A percentile compares a stretch with the other conserved stretches of the same genome.
phyloP scores from a whole-genome alignment of 1,284 basidiomycete genomes.

The Rhodotorula sp. region DNA sequence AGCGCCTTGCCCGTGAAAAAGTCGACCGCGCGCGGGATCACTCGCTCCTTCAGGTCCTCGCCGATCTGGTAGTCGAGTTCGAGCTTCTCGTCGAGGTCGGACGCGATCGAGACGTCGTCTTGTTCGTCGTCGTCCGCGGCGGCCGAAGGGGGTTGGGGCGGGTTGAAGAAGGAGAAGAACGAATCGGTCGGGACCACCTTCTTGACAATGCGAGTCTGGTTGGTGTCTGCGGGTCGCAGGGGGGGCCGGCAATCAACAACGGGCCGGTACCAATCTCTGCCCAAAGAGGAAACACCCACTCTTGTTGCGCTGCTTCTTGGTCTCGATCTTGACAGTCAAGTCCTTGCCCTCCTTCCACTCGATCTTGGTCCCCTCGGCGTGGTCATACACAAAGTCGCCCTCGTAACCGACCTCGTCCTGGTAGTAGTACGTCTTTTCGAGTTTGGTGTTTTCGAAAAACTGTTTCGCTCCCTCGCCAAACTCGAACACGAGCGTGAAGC shows the following conservation, averaged over 20 bases:
- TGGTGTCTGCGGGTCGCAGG: slow-evolving; percentile 64
- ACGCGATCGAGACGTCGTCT: slow-evolving; percentile 56
- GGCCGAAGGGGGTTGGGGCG: slow-evolving; percentile 71
- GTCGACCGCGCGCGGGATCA: slow-evolving; percentile 87
- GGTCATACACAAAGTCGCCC: slow-evolving; percentile 39
- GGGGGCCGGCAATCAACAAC: not conserved
- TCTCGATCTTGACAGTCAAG: slow-evolving; percentile 93
- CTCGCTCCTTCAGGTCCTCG: slow-evolving; percentile 97
- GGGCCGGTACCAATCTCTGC: not conserved
- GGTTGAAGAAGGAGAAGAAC: slow-evolving; percentile 97
- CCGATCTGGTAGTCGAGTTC: slow-evolving; percentile 98
- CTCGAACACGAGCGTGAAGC: slow-evolving; percentile 85
- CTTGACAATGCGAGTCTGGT: slow-evolving; percentile 84
- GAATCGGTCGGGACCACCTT: slow-evolving; percentile 84
- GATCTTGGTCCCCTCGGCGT: slow-evolving; percentile 84
- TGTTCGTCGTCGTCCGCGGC: slow-evolving; percentile 62
- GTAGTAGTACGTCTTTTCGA: slow-evolving; percentile 95
- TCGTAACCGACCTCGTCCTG: slow-evolving; percentile 57
- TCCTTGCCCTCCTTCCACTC: slow-evolving; percentile 99
- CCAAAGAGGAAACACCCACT: slow-evolving; percentile 58
- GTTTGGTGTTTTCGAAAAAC: slow-evolving; percentile 76
- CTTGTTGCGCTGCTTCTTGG: slow-evolving; percentile 99
- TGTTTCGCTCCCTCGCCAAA: slow-evolving; percentile 71
- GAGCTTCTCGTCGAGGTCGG: slow-evolving; percentile 82
- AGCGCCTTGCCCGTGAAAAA: slow-evolving; percentile 83